phyloP scores from a whole-genome alignment of 1,284 basidiomycete genomes.

The Filobasidium uniguttulatum region DNA sequence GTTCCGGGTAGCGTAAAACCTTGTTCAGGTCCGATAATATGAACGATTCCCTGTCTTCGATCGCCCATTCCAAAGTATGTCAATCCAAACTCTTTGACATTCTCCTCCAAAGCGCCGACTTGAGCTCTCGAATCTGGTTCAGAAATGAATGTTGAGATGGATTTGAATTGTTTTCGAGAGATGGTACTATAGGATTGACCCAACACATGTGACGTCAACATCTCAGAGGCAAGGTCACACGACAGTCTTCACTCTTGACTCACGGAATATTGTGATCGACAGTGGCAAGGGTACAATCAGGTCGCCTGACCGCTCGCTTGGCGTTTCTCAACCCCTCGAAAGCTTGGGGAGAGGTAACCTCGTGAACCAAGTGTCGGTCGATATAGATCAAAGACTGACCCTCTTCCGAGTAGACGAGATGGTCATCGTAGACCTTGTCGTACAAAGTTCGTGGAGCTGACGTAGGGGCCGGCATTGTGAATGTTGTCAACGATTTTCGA shows the following conservation, averaged over 20 bases:
- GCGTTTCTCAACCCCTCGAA: constrained; percentile 89
- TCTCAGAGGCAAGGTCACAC: too few species aligned
- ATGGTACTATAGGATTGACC: too few species aligned
- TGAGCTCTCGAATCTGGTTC: constrained; percentile 89
- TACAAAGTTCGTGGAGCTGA: constrained; percentile 63
- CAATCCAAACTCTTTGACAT: constrained; percentile 87
- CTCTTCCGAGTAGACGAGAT: constrained; percentile 68
- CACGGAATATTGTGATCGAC: constrained; percentile 94
- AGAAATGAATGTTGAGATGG: constrained; percentile 61
- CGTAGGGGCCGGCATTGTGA: constrained; percentile 37
- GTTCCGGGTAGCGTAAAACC: constrained; percentile 92
- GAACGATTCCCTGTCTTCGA: constrained; percentile 84
- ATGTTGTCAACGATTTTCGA: too few species aligned
- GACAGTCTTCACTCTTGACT: too few species aligned
- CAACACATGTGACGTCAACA: too few species aligned
- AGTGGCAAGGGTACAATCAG: constrained; percentile 88
- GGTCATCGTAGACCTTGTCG: constrained; percentile 94
- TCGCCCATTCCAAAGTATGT: constrained; percentile 92
- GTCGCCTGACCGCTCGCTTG: constrained; percentile 64
- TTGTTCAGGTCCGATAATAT: constrained; percentile 91
- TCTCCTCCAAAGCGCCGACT: constrained; percentile 77
- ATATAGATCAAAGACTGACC: constrained; percentile 84
- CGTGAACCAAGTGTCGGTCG: constrained; percentile 88
- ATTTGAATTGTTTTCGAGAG: constrained; percentile 72
- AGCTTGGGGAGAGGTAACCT: constrained; percentile 91